Base-by-base conservation (phyloP, 139 green algal genomes). In the Chlamydomonas urium region DNA sequence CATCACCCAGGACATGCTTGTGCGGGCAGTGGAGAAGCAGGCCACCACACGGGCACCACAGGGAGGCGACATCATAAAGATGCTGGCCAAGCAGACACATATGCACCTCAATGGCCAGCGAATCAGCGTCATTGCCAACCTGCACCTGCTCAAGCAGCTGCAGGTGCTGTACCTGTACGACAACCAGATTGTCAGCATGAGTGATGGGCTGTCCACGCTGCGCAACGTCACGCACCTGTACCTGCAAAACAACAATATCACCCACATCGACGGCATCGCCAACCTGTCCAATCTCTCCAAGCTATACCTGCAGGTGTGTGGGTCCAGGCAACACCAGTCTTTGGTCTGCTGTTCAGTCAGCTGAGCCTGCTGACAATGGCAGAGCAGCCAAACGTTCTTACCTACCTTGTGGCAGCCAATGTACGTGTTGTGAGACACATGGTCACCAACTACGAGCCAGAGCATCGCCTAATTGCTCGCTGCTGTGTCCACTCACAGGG, bases 141-240 rank as follows among this genome's bases (percentile, higher is more conserved):
- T 59, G 26, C 50, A 68, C 3, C 63, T 36, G 0, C 72, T 58
- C 2, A 35, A 79, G 8, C 63, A 78, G 72, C 67, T 83, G 26
- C 61, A 82, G 73, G 75, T 84, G 57, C 66, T 88, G 38, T 88
- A 86, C 72, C 65, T 88, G 65, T 86, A 83, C 69, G 82, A 83
- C 74, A 88, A 88, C 66, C 37, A 65, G 21, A 79, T 88, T 60
- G 8, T 4, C 4, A 35, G 47, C 3, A 78, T 86, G 32, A n/a
- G n/a, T n/a, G 58, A 69, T 2, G 37, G 35, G 34, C 32, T 86
- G 4, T 17, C 21, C 3, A 42, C 32, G 29, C 66, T 69, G 57
- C 56, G 65, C 4, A 56, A 60, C 2, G 71, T 86, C 28, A 82
- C 74, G 42, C 81, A 85, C 66, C 74, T 88, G 17, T 86, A 88